A percentile compares a stretch with the other conserved stretches of the same genome.
Conservation (phyloP, 2,329 filamentous ascomycete genomes). For the Colletotrichum sp. region DNA sequence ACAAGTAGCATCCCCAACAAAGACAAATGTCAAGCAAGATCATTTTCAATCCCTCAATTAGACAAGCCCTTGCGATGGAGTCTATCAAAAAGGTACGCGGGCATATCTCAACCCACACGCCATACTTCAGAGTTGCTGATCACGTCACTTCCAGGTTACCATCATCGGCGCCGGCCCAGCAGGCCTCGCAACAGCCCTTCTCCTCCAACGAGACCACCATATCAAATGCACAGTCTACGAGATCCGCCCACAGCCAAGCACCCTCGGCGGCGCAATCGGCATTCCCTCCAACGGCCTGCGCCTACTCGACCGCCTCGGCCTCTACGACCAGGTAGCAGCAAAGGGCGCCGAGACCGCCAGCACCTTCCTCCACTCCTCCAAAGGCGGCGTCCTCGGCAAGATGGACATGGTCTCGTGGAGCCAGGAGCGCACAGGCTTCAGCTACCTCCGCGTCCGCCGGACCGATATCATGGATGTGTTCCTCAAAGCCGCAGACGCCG, state of each 20-base stretch:
- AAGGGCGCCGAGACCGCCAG: constrained; percentile 1
- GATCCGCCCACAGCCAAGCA: not conserved
- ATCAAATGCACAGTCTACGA: constrained; percentile 2
- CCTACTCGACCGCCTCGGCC: not conserved
- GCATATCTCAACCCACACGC: not conserved
- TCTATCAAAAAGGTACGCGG: not conserved
- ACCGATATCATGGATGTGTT: constrained; percentile 5
- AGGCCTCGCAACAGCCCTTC: not conserved
- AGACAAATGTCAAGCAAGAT: not conserved
- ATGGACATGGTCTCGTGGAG: constrained; percentile 7
- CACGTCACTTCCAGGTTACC: not conserved
- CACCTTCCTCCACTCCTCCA: not conserved
- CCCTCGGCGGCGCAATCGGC: constrained; percentile 1
- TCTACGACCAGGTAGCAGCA: not conserved
- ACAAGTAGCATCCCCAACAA: not conserved
- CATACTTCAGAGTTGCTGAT: not conserved
- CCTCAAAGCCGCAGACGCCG: not conserved
- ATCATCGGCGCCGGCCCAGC: constrained; percentile 33
- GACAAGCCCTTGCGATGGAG: not conserved
- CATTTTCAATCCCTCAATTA: not conserved
- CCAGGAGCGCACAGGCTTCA: constrained; percentile 4
- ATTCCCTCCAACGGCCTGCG: constrained; percentile 10
- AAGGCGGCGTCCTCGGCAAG: not conserved
- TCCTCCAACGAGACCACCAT: not conserved
- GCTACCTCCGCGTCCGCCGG: not conserved